Base-by-base conservation (phyloP, 176 grass and related monocot species). In the Urochloa ruziziensis region DNA sequence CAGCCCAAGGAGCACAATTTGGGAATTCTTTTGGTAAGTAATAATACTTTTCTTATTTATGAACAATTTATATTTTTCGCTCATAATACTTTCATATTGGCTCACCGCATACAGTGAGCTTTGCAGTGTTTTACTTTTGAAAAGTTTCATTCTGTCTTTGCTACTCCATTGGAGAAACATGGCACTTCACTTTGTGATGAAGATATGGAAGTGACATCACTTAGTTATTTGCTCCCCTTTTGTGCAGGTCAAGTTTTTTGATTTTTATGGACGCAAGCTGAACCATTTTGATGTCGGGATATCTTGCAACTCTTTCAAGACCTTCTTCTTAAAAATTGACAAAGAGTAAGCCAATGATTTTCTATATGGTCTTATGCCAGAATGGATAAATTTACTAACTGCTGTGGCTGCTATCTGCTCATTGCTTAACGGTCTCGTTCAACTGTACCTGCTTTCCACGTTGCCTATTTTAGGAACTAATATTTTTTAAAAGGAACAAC, bases 21-120 rank as follows among this genome's bases (percentile, higher is more conserved):
- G 88, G 97, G 97, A 44, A 89, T 99, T 91, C 91, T 96, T 92
- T 88, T 99, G 91, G 97, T 99, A 87, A 85, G 84, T 61, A 80
- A 67, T 76, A 81, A 67, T 76, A 81, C 43, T 62, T 86, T 79
- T 75, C 1, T 78, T 76, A 63, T 37, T 86, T 29, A 49, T 67
- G 40, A 43, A 29, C 72, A 70, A 11, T 51, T 67, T 0, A 37
- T 73, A 23, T 67, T 70, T 63, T 46, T 21, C 32, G 19, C 64
- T 62, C 54, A 43, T 43, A 75, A 21, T 76, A 19, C 11, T 29
- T 73, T 83, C 36, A 16, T 68, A 74, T 73, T 52, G 54, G 35
- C 4, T 68, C 14, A 67, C 27, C 37, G 35, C 19, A 44, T 64
- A 81, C 21, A 2, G 0, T 47, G 51, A 71, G 54, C 24, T 64